Evolutionary conservation across 805 yeast genomes (phyloP), one percentile per base, ranked within the genome.

Genomic region (Myxozyma mucilagina): DNA sequence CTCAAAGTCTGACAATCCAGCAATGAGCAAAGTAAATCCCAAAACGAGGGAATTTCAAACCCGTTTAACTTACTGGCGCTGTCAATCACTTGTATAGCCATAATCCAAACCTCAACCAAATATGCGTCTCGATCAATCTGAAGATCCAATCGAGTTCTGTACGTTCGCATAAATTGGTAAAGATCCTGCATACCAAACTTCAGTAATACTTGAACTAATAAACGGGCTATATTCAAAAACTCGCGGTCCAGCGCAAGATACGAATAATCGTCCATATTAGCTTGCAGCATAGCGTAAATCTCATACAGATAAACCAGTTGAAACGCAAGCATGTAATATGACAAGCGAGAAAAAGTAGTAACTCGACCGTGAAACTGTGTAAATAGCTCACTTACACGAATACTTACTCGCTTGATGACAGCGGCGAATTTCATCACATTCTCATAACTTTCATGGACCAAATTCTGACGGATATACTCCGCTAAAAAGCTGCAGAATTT

Each of bases 61-160:
- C 43, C 47, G 2, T 29, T 24, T 7, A 59, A 39, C 13, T 4
- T 24, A 36, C 41, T 38, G 7, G 60, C 56, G 3, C 34, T 29
- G 35, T 64, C 63, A 18, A 60, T 64, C 4, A 42, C 34, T 2
- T 65, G 50, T 9, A 65, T 60, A 13, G 63, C 24, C 39, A 57
- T 63, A 4, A 66, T 36, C 68, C 68, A 66, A 5, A 57, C 39
- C 43, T 66, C 68, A 41, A 66, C 36, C 24, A 59, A 55, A 34
- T 31, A 48, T 18, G 51, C 50, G 10, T 61, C 59, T 13, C 57
- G 32, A 24, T 38, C 59, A 29, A 66, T 49, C 14, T 45, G 52
- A 6, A 53, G 47, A 13, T 51, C 62, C 34, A 59, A 18, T 8
- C 65, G 45, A 35, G 36, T 48, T 14, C 68, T 60, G 20, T 53